These are phyloP conservation scores for Lachancea waltii DNA, from an alignment of 805 yeast species.

Conservation along the genomic window DNA sequence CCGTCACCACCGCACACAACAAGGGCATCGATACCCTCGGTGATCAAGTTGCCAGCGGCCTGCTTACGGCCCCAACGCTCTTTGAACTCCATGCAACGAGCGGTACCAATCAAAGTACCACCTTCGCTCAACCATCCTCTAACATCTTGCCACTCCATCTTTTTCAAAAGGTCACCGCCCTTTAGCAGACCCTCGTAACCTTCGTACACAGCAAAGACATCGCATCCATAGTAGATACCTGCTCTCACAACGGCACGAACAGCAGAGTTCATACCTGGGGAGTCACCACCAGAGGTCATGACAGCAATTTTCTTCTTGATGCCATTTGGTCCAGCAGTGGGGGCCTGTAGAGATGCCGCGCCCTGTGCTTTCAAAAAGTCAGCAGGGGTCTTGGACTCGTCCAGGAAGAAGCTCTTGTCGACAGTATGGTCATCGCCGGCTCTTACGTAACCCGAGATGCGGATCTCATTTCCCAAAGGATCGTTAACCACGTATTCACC, in stretches of 20 bases:
- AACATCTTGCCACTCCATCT: constrained; percentile 90
- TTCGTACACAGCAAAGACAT: constrained; percentile 84
- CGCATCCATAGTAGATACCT: constrained; percentile 82
- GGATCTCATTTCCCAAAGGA: constrained; percentile 59
- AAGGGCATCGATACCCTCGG: constrained; percentile 86
- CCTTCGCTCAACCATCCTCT: constrained; percentile 90
- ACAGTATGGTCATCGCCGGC: constrained; percentile 33
- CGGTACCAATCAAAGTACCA: constrained; percentile 95
- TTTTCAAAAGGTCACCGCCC: constrained; percentile 74
- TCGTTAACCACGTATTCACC: constrained; percentile 36
- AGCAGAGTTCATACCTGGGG: constrained; percentile 97
- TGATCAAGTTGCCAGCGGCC: constrained; percentile 80
- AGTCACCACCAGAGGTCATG: constrained; percentile 98
- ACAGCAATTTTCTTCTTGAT: constrained; percentile 59
- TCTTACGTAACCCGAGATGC: constrained; percentile 44
- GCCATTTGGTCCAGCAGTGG: background rate
- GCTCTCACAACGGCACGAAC: constrained; percentile 94
- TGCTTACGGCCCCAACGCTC: constrained; percentile 78
- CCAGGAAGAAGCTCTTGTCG: constrained; percentile 20
- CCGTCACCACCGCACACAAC: constrained; percentile 99
- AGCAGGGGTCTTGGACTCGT: constrained; percentile 11
- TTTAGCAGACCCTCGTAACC: constrained; percentile 90
- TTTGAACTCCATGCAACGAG: constrained; percentile 79
- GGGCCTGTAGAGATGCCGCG: background rate
- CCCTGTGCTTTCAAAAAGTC: constrained; percentile 4